Conservation (phyloP, 2,329 filamentous ascomycete species). For the Hypoxylon sp. region DNA sequence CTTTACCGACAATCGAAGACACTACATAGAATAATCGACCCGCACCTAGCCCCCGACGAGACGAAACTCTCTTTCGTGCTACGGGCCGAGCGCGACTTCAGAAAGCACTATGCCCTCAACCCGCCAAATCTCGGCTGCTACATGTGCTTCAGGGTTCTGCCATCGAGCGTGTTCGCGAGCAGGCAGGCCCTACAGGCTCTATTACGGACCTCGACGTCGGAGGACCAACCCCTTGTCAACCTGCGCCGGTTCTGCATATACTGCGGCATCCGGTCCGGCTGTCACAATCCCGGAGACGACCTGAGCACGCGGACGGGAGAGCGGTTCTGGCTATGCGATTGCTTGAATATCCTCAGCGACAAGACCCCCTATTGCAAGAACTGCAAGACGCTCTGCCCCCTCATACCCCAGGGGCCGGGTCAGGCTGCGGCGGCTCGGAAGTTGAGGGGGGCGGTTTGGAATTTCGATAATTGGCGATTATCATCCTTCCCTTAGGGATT, state of each 20-base stretch:
- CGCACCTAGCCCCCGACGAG: slow-evolving; percentile 33
- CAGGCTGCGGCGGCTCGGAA: neutral
- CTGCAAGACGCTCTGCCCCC: slow-evolving; percentile 28
- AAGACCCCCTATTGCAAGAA: slow-evolving; percentile 21
- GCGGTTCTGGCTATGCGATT: slow-evolving; percentile 40
- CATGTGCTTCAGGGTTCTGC: slow-evolving; percentile 39
- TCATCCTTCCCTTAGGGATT: neutral
- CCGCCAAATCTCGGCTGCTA: slow-evolving; percentile 43
- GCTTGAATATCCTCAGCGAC: slow-evolving; percentile 21
- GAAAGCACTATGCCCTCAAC: slow-evolving; percentile 19
- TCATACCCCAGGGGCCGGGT: slow-evolving; percentile 1
- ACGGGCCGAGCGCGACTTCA: slow-evolving; percentile 43
- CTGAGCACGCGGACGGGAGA: slow-evolving; percentile 25
- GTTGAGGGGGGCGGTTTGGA: neutral
- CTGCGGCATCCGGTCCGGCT: slow-evolving; percentile 41
- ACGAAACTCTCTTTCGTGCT: slow-evolving; percentile 37
- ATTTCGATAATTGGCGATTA: neutral
- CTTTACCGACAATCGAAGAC: slow-evolving; percentile 26
- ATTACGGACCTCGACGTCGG: neutral
- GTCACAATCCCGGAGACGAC: slow-evolving; percentile 38
- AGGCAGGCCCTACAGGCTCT: slow-evolving; percentile 33
- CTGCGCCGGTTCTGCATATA: slow-evolving; percentile 46
- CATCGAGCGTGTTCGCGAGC: slow-evolving; percentile 32
- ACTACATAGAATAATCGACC: slow-evolving; percentile 30
- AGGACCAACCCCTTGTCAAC: slow-evolving; percentile 22